Percentiles rank a stretch among this genome's conserved stretches.
phyloP scores from a whole-genome alignment of 768 basidiomycete genomes.

The Agrocybe pediades region DNA sequence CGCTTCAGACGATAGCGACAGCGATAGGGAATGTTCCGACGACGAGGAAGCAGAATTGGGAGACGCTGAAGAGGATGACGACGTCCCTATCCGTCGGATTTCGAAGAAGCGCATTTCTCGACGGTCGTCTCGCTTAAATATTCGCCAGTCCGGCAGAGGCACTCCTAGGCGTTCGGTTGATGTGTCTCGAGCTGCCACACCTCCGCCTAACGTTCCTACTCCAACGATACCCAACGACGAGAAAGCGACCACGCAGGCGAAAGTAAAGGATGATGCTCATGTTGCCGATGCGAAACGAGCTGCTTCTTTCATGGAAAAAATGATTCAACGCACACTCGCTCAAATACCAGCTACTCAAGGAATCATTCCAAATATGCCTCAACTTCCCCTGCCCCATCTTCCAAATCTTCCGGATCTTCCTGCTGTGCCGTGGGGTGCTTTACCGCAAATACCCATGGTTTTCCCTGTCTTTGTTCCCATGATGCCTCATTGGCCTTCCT shows the following conservation, averaged over 20 bases:
- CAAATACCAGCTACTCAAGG: slow-evolving; percentile 61
- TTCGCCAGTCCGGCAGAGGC: slow-evolving; percentile 24
- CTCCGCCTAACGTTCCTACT: slow-evolving; percentile 29
- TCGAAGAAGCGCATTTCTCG: slow-evolving; percentile 33
- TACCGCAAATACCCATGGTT: slow-evolving; percentile 73
- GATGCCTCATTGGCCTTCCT: slow-evolving; percentile 63
- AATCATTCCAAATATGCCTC: slow-evolving; percentile 46
- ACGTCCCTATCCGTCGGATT: slow-evolving; percentile 36
- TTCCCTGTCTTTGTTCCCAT: slow-evolving; percentile 80
- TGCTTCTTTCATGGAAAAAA: slow-evolving; percentile 62
- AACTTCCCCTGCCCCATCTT: slow-evolving; percentile 49
- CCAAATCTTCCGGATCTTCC: slow-evolving; percentile 68
- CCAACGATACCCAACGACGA: slow-evolving; percentile 13
- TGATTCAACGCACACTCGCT: slow-evolving; percentile 75
- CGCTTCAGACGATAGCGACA: slow-evolving; percentile 25
- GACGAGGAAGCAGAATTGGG: slow-evolving; percentile 66
- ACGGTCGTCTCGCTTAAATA: slow-evolving; percentile 31
- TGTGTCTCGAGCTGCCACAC: slow-evolving; percentile 33
- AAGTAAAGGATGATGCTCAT: slow-evolving; percentile 16
- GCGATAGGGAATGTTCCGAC: slow-evolving; percentile 26
- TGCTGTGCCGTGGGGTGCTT: slow-evolving; percentile 57
- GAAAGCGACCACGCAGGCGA: too few species aligned
- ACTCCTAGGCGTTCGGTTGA: slow-evolving; percentile 32
- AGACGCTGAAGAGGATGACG: slow-evolving; percentile 70
- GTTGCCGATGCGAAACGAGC: slow-evolving; percentile 47